phyloP scores from a whole-genome alignment of 768 basidiomycete species.

The Hirschioporus abietinus region DNA sequence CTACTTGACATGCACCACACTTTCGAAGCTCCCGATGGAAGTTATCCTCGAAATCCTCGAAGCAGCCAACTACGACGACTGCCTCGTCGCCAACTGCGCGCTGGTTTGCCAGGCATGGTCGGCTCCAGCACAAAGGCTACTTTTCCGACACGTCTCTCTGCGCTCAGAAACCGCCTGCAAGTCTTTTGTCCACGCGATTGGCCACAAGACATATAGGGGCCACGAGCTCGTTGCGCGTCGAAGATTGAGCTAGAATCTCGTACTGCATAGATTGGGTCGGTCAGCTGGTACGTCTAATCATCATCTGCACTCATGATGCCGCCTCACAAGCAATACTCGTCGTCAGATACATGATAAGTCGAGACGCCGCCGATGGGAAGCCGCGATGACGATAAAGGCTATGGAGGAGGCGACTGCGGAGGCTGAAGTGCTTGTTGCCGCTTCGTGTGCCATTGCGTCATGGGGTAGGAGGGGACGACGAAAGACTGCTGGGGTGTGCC shows the following conservation, averaged over 20 bases:
- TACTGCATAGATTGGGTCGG: too few relatives aligned
- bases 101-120: constrained; percentile 70
- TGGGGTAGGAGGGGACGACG: constrained; percentile 47
- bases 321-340: too few relatives aligned
- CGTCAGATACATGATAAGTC: constrained; percentile 52
- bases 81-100: constrained; percentile 47
- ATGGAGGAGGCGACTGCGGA: constrained; percentile 44
- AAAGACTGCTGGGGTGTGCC: constrained; percentile 34
- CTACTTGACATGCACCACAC: not conserved
- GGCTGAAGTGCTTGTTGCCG: constrained; percentile 30
- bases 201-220: constrained; percentile 41
- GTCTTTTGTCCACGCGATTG: constrained; percentile 48
- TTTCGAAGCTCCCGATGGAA: constrained; percentile 48
- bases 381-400: constrained; percentile 35
- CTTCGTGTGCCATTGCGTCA: constrained; percentile 21
- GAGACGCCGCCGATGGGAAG: constrained; percentile 55
- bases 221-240: constrained; percentile 44
- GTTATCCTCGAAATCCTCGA: constrained; percentile 60
- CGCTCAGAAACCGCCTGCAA: constrained; percentile 47
- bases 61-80: constrained; percentile 37
- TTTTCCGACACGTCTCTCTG: constrained; percentile 56
- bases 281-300: too few relatives aligned
- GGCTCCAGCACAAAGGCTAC: constrained; percentile 52
- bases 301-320: too few relatives aligned
- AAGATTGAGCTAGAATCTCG: too few relatives aligned